Evolutionary conservation across 2,329 filamentous ascomycete species (phyloP), one percentile per base, ranked within the genome.

Genomic region (Zymoseptoria passerinii): DNA sequence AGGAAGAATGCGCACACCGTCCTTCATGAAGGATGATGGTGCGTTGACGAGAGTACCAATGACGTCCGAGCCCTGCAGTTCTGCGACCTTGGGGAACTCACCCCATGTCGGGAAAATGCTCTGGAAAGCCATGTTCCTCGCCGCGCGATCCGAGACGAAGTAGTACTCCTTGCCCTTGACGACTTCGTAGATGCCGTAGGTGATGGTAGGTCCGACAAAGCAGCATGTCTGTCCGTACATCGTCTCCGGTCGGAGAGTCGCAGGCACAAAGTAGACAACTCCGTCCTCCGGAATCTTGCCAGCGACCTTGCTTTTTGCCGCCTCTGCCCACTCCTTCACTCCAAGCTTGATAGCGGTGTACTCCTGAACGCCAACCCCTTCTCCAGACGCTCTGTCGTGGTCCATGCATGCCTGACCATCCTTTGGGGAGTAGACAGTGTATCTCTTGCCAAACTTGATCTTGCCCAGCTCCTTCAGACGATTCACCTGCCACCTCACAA

Each of bases 181-280:
- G 51, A 85, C 83, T 74, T 90, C 89, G 81, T 90, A 96, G 63
- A 99, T 77, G 54, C 92, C 92, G 70, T 99, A 99, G 50, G 81
- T 84, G 69, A 97, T 88, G 71, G 88, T 89, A 8, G 94, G 92
- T 3, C 91, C 90, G 52, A 99, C 90, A 67, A 97, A 99, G 73
- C 92, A 96, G 77, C 90, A 95, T 3, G 86, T 95, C 75, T 97
- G 94, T 48, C 95, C 95, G 72, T 97, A 99, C 92, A 99, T 97
- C 40, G 94, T 99, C 80, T 99, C 94, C 2, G 94, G 90, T 62
- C 94, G 83, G 61, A 99, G 82, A 57, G 94, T 97, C 16, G 94
- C 94, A 10, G 94, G 89, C 10, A 97, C 84, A 68, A 97, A 88
- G 78, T 87, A 97, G 58, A 96, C 87, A 61, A 88, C 88, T 51